Evolutionary conservation across 257 asterid genomes (phyloP).

Genomic region (Salvia splendens): DNA sequence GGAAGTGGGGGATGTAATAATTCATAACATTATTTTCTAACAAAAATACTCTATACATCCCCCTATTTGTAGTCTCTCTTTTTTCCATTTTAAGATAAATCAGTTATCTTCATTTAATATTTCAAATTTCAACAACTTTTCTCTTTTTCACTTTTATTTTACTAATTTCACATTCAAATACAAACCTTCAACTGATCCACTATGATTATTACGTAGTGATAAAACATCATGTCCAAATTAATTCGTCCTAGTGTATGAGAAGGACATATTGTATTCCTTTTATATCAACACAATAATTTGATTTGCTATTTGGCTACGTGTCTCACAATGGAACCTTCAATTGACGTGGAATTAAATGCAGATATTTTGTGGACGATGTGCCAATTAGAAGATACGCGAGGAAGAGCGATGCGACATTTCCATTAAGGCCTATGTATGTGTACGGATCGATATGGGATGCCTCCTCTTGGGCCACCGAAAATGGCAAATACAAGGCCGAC

Average conservation of each 20-base stretch:
- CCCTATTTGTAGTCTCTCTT: too few species aligned
- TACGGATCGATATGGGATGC: conserved; percentile 96
- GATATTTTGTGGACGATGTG: conserved; percentile 85
- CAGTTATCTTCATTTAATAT: too few species aligned
- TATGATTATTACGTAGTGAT: too few species aligned
- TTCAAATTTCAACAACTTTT: too few species aligned
- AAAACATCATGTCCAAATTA: background rate
- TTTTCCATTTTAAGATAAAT: too few species aligned
- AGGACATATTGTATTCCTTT: background rate
- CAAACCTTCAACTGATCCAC: too few species aligned
- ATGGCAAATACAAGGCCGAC: conserved; percentile 75
- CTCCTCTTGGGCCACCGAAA: conserved; percentile 88
- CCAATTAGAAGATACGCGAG: conserved; percentile 78
- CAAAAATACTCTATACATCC: too few species aligned
- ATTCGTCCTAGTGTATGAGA: background rate
- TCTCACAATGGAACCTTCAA: background rate
- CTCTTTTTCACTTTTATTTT: too few species aligned
- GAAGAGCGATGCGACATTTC: conserved; percentile 78
- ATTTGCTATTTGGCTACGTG: background rate
- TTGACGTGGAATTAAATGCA: conserved; percentile 29
- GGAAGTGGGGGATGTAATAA: too few species aligned
- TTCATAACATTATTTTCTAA: too few species aligned
- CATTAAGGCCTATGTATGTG: conserved; percentile 65
- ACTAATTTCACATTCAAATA: too few species aligned
- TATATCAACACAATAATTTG: too few species aligned